Conservation (phyloP, 140 eudicot species). For the Anethum foeniculum region DNA sequence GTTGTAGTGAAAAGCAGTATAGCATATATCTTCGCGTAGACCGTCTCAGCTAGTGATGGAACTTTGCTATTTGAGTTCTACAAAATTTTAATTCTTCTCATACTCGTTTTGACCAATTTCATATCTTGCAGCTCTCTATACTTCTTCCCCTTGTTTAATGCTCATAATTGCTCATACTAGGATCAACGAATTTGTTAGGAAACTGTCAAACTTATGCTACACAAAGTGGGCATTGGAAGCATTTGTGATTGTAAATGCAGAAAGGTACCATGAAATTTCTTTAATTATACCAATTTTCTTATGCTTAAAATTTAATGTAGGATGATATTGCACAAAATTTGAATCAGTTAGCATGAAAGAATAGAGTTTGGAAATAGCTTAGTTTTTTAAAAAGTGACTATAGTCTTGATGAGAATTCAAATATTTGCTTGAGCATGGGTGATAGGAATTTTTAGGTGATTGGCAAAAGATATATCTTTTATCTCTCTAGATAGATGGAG, state of each 20-base stretch:
- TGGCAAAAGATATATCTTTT: background rate
- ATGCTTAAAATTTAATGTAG: background rate
- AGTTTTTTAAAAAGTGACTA: background rate
- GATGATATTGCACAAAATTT: background rate
- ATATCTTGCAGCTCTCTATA: conserved; percentile 64
- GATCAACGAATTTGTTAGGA: conserved; percentile 29
- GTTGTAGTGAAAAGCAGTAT: conserved; percentile 20
- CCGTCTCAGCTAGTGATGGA: conserved; percentile 79
- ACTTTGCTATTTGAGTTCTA: background rate
- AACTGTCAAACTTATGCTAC: conserved; percentile 56
- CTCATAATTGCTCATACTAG: conserved; percentile 57
- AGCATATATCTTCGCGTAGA: conserved; percentile 78
- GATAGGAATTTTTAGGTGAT: background rate
- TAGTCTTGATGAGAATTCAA: background rate
- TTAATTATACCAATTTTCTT: background rate
- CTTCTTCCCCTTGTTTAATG: conserved; percentile 86
- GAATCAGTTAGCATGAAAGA: background rate
- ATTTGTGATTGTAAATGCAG: conserved; percentile 79
- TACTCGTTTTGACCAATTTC: conserved; percentile 7
- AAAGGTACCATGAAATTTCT: conserved; percentile 40
- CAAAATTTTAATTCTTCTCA: background rate
- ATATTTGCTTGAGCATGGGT: background rate
- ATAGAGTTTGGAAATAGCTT: background rate
- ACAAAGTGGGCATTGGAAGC: conserved; percentile 95
- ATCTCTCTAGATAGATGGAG: background rate